Conservation (phyloP, 257 asterid genomes). For the Parsonsia alboflavescens region DNA sequence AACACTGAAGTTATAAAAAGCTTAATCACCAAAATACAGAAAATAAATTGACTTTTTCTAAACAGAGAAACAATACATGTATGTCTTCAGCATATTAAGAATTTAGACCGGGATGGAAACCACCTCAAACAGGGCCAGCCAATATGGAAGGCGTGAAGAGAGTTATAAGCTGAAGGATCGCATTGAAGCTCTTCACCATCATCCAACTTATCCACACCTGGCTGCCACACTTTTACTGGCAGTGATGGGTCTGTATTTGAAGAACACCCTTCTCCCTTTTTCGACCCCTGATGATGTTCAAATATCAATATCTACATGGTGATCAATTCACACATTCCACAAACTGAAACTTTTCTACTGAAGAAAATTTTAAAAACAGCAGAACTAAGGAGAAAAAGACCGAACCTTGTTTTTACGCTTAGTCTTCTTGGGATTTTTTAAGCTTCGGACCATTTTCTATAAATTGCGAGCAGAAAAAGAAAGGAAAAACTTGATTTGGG, state of each 20-base stretch:
- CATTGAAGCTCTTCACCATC: constrained; percentile 95
- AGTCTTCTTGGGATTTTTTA: constrained; percentile 62
- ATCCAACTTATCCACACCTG: constrained; percentile 77
- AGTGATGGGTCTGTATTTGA: constrained; percentile 38
- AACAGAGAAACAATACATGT: neutral
- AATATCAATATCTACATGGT: neutral
- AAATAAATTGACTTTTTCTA: neutral
- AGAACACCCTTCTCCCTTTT: constrained; percentile 62
- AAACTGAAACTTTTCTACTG: neutral
- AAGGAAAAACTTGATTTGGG: neutral
- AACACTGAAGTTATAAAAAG: neutral
- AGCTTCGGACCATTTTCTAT: constrained; percentile 59
- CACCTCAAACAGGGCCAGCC: constrained; percentile 96
- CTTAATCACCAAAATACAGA: no score
- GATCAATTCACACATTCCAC: constrained; percentile 1
- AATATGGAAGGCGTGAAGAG: constrained; percentile 74
- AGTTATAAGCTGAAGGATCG: constrained; percentile 82
- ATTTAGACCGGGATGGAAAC: neutral
- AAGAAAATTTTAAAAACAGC: neutral
- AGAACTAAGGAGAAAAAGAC: neutral
- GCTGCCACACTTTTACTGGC: constrained; percentile 82
- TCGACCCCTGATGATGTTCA: constrained; percentile 34
- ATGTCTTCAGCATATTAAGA: neutral
- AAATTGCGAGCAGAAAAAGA: neutral
- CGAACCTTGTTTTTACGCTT: constrained; percentile 69